Conservation (phyloP, 2,329 filamentous ascomycete genomes). For the Ilyonectria destructans region DNA sequence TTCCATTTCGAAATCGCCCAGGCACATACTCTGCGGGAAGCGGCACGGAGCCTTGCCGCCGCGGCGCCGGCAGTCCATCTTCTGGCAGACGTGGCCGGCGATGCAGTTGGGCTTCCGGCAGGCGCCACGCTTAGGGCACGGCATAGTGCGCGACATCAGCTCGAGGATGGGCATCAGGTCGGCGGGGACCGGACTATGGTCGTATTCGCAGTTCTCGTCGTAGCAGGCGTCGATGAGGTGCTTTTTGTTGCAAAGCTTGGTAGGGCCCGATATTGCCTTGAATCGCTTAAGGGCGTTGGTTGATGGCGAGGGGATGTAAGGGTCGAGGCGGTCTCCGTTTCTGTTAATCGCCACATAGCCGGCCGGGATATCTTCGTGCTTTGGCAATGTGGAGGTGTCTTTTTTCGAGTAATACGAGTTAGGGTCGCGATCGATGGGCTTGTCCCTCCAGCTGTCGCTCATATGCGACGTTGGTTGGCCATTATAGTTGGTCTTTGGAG, state of each 20-base stretch:
- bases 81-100: constrained; percentile 44
- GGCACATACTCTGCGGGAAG: constrained; percentile 35
- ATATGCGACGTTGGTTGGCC: constrained; percentile 30
- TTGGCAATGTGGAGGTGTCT: constrained; percentile 37
- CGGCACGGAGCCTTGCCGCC: constrained; percentile 41
- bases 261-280: constrained; percentile 33
- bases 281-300: constrained; percentile 31
- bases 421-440: constrained; percentile 5
- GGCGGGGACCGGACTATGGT: constrained; percentile 38
- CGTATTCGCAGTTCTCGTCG: constrained; percentile 39
- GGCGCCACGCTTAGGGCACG: constrained; percentile 34
- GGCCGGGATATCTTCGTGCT: constrained; percentile 34
- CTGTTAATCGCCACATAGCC: constrained; percentile 38
- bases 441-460: constrained; percentile 28
- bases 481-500: constrained; percentile 24
- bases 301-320: constrained; percentile 30
- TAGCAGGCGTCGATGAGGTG: constrained; percentile 38
- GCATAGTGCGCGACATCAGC: constrained; percentile 38
- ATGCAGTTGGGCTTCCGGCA: constrained; percentile 39
- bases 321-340: constrained; percentile 39
- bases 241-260: constrained; percentile 42
- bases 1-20: constrained; percentile 34
- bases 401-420: constrained; percentile 1
- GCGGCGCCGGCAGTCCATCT: constrained; percentile 38
- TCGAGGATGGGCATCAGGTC: constrained; percentile 39